These are phyloP conservation scores for Cercophora samala DNA, from an alignment of 495 filamentous ascomycete genomes.

Conservation along the genomic window DNA sequence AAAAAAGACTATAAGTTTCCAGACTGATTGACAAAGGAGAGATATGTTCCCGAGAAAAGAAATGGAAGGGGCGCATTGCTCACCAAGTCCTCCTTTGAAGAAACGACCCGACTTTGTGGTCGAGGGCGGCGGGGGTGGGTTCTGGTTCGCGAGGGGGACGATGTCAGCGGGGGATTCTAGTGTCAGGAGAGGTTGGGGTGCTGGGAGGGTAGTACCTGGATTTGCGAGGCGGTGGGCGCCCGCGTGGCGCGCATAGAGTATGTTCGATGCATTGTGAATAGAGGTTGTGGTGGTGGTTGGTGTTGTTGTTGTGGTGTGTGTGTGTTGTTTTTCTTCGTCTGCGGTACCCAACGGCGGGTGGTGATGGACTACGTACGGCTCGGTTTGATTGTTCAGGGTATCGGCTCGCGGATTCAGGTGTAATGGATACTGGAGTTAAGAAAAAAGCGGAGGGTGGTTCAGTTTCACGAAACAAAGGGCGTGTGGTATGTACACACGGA, in stretches of 20 bases:
- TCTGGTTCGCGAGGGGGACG: slow-evolving; percentile 56
- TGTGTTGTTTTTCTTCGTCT: not conserved
- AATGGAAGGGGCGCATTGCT: slow-evolving; percentile 22
- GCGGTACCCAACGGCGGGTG: not conserved
- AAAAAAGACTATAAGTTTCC: slow-evolving; percentile 15
- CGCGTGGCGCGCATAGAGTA: slow-evolving; percentile 98
- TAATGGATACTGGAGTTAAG: not conserved
- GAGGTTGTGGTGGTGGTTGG: slow-evolving; percentile 2
- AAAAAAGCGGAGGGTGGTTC: not conserved
- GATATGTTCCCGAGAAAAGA: not conserved
- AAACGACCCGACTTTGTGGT: slow-evolving; percentile 84
- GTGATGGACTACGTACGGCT: not conserved
- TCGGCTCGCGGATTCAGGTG: not conserved
- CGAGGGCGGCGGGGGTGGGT: slow-evolving; percentile 87
- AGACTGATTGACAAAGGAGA: slow-evolving; percentile 1
- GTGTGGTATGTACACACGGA: too few species aligned
- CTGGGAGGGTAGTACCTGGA: slow-evolving; percentile 35
- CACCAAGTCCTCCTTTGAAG: slow-evolving; percentile 81
- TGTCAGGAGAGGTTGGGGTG: not conserved
- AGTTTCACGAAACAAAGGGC: too few species aligned
- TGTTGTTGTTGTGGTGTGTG: not conserved
- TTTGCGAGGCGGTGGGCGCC: slow-evolving; percentile 70
- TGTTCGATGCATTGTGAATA: slow-evolving; percentile 81
- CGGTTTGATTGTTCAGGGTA: not conserved
- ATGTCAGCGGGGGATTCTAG: not conserved